Conservation (phyloP, 1,284 basidiomycete species). For the Rhodotorula sp. region DNA sequence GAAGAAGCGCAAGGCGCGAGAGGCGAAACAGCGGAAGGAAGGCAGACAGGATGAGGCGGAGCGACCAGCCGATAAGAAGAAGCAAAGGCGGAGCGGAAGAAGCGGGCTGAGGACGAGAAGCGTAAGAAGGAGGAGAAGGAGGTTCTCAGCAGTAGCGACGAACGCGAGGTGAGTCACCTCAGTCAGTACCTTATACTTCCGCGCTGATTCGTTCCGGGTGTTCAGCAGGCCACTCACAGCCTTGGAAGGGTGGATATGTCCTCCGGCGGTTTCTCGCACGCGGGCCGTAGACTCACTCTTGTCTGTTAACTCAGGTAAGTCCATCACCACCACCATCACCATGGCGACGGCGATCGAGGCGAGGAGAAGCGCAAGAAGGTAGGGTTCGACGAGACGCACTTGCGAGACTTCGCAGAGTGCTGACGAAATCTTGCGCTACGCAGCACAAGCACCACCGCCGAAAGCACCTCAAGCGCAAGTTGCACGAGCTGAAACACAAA, state of each 20-base stretch:
- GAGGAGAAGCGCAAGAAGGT: not conserved
- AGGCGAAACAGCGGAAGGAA: not conserved
- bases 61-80: not conserved
- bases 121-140: not conserved
- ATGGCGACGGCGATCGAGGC: not conserved
- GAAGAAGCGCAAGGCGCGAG: not conserved
- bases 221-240: not conserved
- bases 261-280: too few species aligned
- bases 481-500: not conserved
- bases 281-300: not conserved
- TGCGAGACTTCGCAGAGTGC: not conserved
- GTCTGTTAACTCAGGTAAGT: not conserved
- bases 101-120: not conserved
- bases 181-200: not conserved
- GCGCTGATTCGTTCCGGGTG: not conserved
- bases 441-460: not conserved
- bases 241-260: too few species aligned
- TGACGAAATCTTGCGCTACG: too few species aligned
- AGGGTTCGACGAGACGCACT: too few species aligned
- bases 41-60: not conserved
- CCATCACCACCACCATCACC: conserved; percentile 1
- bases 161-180: too few species aligned
- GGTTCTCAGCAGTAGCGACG: not conserved
- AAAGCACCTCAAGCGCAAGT: not conserved
- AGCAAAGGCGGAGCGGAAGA: not conserved